A percentile compares a stretch with the other conserved stretches of the same genome.
Conservation (phyloP, 768 basidiomycete genomes). For the Asterophora lycoperdoides region DNA sequence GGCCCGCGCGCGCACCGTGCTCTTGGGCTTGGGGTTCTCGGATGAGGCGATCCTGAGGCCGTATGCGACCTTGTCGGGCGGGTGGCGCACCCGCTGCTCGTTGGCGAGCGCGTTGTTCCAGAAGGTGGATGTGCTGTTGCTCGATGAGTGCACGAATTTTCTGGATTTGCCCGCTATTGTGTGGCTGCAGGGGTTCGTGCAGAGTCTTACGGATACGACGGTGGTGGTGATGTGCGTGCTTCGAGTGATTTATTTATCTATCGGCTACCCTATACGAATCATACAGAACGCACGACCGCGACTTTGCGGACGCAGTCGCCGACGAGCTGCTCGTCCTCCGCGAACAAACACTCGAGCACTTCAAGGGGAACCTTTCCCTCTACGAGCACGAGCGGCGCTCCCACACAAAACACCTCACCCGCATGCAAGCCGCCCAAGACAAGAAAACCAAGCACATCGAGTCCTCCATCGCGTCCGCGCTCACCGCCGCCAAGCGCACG, state of each 20-base stretch:
- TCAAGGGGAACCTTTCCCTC: constrained; percentile 51
- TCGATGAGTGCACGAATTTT: constrained; percentile 57
- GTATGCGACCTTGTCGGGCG: constrained; percentile 51
- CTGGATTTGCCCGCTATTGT: constrained; percentile 49
- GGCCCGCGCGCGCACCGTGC: constrained; percentile 46
- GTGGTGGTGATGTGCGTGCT: constrained; percentile 46
- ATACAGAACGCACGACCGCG: constrained; percentile 53
- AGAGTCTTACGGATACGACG: constrained; percentile 38
- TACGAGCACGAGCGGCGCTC: constrained; percentile 45
- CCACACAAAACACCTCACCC: constrained; percentile 38
- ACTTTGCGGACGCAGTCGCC: constrained; percentile 54
- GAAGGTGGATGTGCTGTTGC: constrained; percentile 50
- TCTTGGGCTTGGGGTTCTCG: constrained; percentile 58
- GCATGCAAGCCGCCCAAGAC: constrained; percentile 38
- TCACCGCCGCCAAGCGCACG: constrained; percentile 47
- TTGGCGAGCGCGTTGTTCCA: constrained; percentile 58
- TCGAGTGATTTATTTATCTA: not conserved
- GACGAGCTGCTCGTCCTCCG: constrained; percentile 62
- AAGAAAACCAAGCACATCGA: constrained; percentile 42
- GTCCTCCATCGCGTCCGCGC: constrained; percentile 49
- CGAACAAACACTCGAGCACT: constrained; percentile 47
- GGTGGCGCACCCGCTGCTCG: constrained; percentile 59
- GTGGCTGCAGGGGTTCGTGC: constrained; percentile 52
- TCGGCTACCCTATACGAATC: no score
- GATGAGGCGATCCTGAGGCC: constrained; percentile 33